A percentile compares a stretch with the other conserved stretches of the same genome.
These are phyloP conservation scores for Euphorbia pulcherrima DNA, from an alignment of 345 rosid genomes.

Conservation along the genomic window DNA sequence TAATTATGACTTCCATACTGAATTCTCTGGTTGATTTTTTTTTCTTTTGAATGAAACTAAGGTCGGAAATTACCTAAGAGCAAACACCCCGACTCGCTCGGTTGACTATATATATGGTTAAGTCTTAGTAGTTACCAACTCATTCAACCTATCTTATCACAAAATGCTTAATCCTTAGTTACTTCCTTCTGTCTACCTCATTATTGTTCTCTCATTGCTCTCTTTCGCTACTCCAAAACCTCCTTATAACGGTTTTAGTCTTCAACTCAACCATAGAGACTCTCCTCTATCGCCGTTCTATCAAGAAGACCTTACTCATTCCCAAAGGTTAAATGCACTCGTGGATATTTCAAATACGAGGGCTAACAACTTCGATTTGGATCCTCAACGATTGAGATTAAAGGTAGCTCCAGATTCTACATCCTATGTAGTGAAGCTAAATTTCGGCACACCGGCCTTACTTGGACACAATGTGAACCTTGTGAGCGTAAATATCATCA, in stretches of 20 bases:
- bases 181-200: not conserved
- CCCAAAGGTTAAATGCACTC: too few relatives aligned
- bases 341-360: not conserved
- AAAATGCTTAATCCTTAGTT: too few relatives aligned
- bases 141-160: too few relatives aligned
- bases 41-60: too few relatives aligned
- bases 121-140: too few relatives aligned
- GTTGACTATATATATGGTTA: too few relatives aligned
- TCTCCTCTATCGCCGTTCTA: not conserved
- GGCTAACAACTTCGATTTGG: not conserved
- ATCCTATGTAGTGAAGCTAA: not conserved
- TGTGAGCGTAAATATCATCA: not conserved
- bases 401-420: not conserved
- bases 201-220: not conserved
- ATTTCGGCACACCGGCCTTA: not conserved
- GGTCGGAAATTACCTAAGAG: too few relatives aligned
- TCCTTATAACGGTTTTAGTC: not conserved
- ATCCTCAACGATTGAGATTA: not conserved
- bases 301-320: too few relatives aligned
- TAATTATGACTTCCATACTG: too few relatives aligned
- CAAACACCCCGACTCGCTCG: too few relatives aligned
- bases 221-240: not conserved
- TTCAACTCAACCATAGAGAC: not conserved
- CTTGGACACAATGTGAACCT: conserved; percentile 9
- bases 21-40: too few relatives aligned